These are phyloP conservation scores for Castanea mollissima DNA, from an alignment of 306 rosid species.

Conservation along the genomic window DNA sequence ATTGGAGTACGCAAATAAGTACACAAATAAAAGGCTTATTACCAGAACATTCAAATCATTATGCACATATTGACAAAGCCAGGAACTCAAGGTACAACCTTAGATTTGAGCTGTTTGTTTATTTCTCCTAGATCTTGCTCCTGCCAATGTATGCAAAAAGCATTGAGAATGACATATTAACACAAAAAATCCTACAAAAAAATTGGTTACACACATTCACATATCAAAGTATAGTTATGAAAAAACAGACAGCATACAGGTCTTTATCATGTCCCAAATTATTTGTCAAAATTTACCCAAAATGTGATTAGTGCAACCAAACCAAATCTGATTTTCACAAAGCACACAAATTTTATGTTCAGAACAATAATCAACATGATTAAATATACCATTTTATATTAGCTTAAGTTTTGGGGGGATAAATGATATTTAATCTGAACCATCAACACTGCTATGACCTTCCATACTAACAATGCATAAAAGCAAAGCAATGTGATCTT, in stretches of 20 bases:
- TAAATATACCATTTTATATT: too few relatives aligned
- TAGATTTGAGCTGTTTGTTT: conserved; percentile 47
- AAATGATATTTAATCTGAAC: background rate
- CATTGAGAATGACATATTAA: background rate
- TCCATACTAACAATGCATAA: background rate
- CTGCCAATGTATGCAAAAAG: conserved; percentile 28
- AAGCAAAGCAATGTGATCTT: background rate
- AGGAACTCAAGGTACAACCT: conserved; percentile 44
- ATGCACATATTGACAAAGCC: background rate
- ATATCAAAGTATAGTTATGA: too few relatives aligned
- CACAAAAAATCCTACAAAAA: background rate
- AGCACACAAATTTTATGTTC: too few relatives aligned
- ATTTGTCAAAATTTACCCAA: background rate
- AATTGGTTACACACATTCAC: background rate
- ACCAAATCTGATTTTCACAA: too few relatives aligned
- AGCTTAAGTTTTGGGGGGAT: too few relatives aligned
- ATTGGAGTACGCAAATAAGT: too few relatives aligned
- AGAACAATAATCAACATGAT: too few relatives aligned
- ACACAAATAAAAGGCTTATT: background rate
- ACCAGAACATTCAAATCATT: background rate
- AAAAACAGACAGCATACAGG: too few relatives aligned
- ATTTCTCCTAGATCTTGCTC: conserved; percentile 44
- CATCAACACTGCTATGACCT: background rate
- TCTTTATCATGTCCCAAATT: too few relatives aligned
- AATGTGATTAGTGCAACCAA: background rate